Percentiles rank a stretch among this genome's conserved stretches.
Conservation (phyloP, 1,139 yeast species). For the Nakaseomyces delphensis region DNA sequence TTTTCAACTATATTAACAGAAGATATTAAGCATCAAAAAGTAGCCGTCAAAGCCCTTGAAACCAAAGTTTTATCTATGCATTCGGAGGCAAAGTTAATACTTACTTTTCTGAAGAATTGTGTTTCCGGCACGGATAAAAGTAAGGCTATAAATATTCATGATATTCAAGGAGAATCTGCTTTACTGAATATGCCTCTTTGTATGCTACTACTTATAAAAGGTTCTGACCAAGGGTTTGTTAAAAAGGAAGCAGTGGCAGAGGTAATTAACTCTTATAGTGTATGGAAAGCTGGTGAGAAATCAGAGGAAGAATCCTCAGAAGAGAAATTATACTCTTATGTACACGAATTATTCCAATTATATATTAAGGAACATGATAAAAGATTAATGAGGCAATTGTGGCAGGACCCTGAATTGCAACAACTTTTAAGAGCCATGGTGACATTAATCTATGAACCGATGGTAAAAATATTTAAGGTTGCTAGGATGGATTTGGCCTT, state of each 20-base stretch:
- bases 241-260: slow-evolving; percentile 22
- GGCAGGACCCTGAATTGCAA: slow-evolving; percentile 79
- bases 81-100: slow-evolving; percentile 24
- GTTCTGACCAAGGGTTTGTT: slow-evolving; percentile 16
- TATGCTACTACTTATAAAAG: slow-evolving; percentile 27
- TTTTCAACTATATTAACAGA: slow-evolving; percentile 70
- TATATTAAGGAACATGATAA: slow-evolving; percentile 67
- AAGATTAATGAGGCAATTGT: slow-evolving; percentile 59
- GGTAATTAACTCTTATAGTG: slow-evolving; percentile 27
- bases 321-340: slow-evolving; percentile 32
- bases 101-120: slow-evolving; percentile 24
- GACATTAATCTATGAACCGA: slow-evolving; percentile 74
- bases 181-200: slow-evolving; percentile 33
- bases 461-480: slow-evolving; percentile 64
- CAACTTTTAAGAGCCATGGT: slow-evolving; percentile 61
- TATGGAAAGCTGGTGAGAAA: slow-evolving; percentile 34
- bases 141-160: slow-evolving; percentile 25
- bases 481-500: slow-evolving; percentile 73
- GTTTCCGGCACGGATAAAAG: slow-evolving; percentile 30
- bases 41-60: slow-evolving; percentile 44
- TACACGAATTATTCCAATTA: slow-evolving; percentile 56
- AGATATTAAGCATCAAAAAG: slow-evolving; percentile 60
- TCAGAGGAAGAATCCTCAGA: slow-evolving; percentile 15
- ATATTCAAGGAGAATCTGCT: slow-evolving; percentile 34
- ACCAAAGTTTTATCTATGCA: slow-evolving; percentile 32